phyloP scores from a whole-genome alignment of 495 filamentous ascomycete species.

The Penicillium pulvis region DNA sequence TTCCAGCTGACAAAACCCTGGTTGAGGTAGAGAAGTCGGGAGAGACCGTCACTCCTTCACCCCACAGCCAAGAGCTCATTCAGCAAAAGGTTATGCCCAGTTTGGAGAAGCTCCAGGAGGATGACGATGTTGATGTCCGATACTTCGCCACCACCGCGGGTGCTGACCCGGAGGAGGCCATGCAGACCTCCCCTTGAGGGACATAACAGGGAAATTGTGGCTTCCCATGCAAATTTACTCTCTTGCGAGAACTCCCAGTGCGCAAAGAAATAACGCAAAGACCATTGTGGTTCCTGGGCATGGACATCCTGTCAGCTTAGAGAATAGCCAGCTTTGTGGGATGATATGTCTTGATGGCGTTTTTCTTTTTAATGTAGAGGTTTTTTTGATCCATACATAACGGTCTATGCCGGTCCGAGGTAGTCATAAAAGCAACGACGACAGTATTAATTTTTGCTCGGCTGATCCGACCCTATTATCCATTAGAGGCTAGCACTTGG shows the following conservation, averaged over 20 bases:
- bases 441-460: slow-evolving; percentile 16
- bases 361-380: slow-evolving; percentile 43
- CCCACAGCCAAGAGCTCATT: slow-evolving; percentile 78
- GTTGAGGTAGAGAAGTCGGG: slow-evolving; percentile 79
- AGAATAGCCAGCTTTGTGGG: slow-evolving; percentile 42
- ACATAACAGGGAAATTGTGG: slow-evolving; percentile 1
- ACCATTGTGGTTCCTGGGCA: slow-evolving; percentile 19
- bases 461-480: not conserved
- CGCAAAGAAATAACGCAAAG: slow-evolving; percentile 23
- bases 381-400: slow-evolving; percentile 36
- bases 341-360: slow-evolving; percentile 46
- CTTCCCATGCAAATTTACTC: slow-evolving; percentile 15
- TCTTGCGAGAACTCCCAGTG: slow-evolving; percentile 13
- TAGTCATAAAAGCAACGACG: slow-evolving; percentile 28
- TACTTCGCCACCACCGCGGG: slow-evolving; percentile 85
- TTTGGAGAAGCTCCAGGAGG: slow-evolving; percentile 90
- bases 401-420: slow-evolving; percentile 16
- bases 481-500: not conserved
- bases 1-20: slow-evolving; percentile 86
- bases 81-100: slow-evolving; percentile 85
- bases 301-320: slow-evolving; percentile 38
- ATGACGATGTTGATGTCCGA: slow-evolving; percentile 96
- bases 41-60: slow-evolving; percentile 61
- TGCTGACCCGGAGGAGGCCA: slow-evolving; percentile 47
- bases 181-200: slow-evolving; percentile 52